Base-by-base conservation (phyloP, 306 rosid genomes). In the Fragaria iinumae region DNA sequence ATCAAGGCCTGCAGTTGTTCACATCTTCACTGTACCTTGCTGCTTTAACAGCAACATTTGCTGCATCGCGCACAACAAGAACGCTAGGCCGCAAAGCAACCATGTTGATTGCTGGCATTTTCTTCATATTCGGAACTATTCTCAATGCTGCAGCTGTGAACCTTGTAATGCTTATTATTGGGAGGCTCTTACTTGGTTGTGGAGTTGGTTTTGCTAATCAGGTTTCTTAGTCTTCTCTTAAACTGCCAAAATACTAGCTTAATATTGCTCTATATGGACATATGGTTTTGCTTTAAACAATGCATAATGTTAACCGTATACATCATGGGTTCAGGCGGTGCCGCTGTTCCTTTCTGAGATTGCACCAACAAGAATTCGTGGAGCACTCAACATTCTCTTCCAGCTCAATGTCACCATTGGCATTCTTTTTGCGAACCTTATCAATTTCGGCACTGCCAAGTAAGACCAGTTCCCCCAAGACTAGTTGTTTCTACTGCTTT, bases 311-410 rank as follows among this genome's bases (percentile, higher is more conserved):
- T 32, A 17, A 29, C 36, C 2, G 10, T 21, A 16, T 59, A 59
- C 18, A 6, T 27, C 21, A 6, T 68, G 36, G 45, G 36, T n/a
- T n/a, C 72, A 88, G 88, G 91, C 96, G 3, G 91, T 87, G 57
- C 96, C 92, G 0, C 79, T 90, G 29, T 88, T 90, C 69, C 80
- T 90, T 41, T 90, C 90, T 3, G 91, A 90, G 84, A 90, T 90
- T 29, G 90, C 93, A 10, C 91, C 93, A 3, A 87, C 90, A 2
- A 87, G 90, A 74, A 85, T 87, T 48, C 91, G 96, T 18, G 96
- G 96, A 17, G 96, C 93, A 13, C 87, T 91, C 1, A 89, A 89
- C 83, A 87, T 89, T 47, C 43, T 91, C 36, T 91, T 91, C 82
- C 96, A 91, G 67, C 76, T 91, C 11, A 75, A 87, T 62, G 67